Base-by-base conservation (phyloP, 2,329 filamentous ascomycete genomes). In the Fusarium sp. region DNA sequence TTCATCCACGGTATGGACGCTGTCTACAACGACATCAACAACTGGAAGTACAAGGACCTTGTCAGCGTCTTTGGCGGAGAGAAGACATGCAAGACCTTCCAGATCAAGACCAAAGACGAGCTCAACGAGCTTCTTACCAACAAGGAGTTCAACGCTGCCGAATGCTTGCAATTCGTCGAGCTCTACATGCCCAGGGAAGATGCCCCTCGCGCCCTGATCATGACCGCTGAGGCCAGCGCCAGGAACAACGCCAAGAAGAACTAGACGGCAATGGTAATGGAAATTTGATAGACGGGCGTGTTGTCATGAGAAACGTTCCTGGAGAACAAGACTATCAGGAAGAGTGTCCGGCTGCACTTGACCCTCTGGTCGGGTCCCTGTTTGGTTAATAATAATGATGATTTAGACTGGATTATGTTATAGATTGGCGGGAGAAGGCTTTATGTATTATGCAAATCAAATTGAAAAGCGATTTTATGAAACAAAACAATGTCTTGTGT, bases 1-100 rank as follows among this genome's bases (percentile, higher is more conserved):
- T 90, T 86, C 73, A 96, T 96, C 70, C 92, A 96, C 75, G 92
- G 92, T 49, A 89, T 89, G 86, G 80, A 93, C 9, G 90, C 85
- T 29, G 73, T 72, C 23, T 96, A 96, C 79, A 96, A 97, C 71
- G 91, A 96, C 71, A 88, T 96, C 53, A 82, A 84, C 55, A 75
- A 79, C 10, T 96, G 93, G 93, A 81, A 88, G 46, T 90, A 88
- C 79, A 86, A 85, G 72, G 85, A 87, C 17, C 76, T 93, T 0
- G 83, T 90, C 3, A 79, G 80, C 4, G 84, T 86, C 1, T 92
- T 95, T 70, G 89, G 90, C 38, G 89, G 84, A 1, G 79, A 82
- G 27, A 79, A 83, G 17, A 79, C 81, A 37, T 82, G 83, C 61
- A 82, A 84, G 73, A 90, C 85, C 41, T 89, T 88, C 73, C 79